These are phyloP conservation scores for Annona squamosa DNA, from an alignment of 164 flowering plant species.

Conservation along the genomic window DNA sequence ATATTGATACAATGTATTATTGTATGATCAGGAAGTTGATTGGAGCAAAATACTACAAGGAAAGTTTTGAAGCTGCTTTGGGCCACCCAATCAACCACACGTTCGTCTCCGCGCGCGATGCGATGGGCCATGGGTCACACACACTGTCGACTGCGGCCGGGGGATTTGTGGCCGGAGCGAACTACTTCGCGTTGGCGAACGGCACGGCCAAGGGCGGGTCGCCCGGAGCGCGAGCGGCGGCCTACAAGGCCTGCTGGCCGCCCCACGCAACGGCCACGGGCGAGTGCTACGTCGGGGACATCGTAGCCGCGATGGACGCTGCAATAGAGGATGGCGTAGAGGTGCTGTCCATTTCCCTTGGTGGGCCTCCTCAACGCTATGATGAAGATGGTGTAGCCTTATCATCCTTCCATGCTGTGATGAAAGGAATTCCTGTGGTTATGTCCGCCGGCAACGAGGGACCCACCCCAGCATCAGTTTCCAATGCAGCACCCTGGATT, in stretches of 20 bases:
- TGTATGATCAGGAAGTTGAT: conserved; percentile 38
- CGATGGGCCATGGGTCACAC: conserved; percentile 78
- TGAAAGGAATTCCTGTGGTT: conserved; percentile 14
- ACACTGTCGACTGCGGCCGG: conserved; percentile 70
- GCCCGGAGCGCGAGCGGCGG: conserved; percentile 55
- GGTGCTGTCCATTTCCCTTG: conserved; percentile 2
- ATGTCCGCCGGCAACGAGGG: conserved; percentile 22
- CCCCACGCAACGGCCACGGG: neutral
- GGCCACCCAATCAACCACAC: conserved; percentile 6
- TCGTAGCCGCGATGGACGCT: conserved; percentile 5
- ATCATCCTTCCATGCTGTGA: conserved; percentile 14
- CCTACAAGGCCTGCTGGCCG: conserved; percentile 62
- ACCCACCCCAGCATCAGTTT: neutral
- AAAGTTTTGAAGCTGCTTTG: conserved; percentile 9
- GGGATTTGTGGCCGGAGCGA: conserved; percentile 27
- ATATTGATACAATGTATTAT: neutral
- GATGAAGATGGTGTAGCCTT: neutral
- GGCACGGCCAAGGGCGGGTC: conserved; percentile 74
- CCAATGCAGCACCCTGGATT: conserved; percentile 20
- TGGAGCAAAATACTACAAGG: conserved; percentile 33
- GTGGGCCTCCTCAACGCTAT: neutral
- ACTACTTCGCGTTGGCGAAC: conserved; percentile 39
- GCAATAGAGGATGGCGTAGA: conserved; percentile 7
- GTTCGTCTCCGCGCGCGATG: conserved; percentile 25
- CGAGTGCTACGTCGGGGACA: conserved; percentile 5